Percentiles rank a stretch among this genome's conserved stretches.
phyloP scores from a whole-genome alignment of 1,139 yeast genomes.

The Citeromyces siamensis region DNA sequence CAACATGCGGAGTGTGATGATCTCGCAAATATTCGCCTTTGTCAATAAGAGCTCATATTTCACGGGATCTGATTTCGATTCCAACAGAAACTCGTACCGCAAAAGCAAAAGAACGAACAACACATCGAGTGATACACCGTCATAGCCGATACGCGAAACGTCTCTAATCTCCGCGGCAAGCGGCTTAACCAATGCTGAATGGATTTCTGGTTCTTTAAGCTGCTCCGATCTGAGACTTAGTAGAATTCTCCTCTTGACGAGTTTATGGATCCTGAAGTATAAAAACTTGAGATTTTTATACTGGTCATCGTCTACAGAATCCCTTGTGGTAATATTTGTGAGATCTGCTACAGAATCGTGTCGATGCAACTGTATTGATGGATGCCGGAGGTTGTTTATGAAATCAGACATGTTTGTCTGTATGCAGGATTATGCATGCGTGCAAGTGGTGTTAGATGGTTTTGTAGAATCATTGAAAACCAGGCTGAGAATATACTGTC shows the following conservation, averaged over 20 bases:
- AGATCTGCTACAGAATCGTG: not conserved
- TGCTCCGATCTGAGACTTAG: not conserved
- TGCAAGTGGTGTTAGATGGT: too few relatives aligned
- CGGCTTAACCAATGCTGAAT: not conserved
- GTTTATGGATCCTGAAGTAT: not conserved
- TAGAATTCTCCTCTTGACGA: not conserved
- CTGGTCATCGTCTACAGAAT: conserved; percentile 5
- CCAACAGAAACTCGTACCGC: not conserved
- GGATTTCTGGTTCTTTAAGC: not conserved
- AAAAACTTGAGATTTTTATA: not conserved
- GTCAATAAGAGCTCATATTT: not conserved
- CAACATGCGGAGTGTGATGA: not conserved
- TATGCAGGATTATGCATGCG: too few relatives aligned
- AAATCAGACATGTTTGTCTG: conserved; percentile 2
- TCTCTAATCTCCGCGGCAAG: not conserved
- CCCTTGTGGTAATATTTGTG: conserved; percentile 5
- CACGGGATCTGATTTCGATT: not conserved
- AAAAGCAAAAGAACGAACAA: not conserved
- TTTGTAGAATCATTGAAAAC: too few relatives aligned
- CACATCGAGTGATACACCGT: not conserved
- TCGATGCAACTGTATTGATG: conserved; percentile 1
- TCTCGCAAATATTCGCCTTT: conserved; percentile 1
- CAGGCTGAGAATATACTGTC: too few relatives aligned
- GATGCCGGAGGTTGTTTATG: not conserved
- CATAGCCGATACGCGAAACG: not conserved